Evolutionary conservation across 2,329 filamentous ascomycete genomes (phyloP).

Genomic region (Ophiostoma quercus): DNA sequence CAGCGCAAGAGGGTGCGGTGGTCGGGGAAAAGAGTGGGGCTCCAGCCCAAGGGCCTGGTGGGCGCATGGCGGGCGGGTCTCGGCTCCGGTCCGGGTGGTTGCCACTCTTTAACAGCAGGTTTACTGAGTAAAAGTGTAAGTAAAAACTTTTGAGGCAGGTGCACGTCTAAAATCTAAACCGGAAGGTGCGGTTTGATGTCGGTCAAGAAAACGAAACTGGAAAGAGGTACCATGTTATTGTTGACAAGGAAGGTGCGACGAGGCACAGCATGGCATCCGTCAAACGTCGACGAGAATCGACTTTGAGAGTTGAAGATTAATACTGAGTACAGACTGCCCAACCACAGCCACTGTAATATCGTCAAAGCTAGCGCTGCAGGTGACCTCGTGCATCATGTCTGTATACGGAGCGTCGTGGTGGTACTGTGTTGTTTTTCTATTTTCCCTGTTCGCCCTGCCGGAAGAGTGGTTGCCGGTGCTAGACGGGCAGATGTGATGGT

Average conservation of each 20-base stretch:
- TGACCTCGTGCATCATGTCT: background rate
- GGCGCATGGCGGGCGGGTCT: background rate
- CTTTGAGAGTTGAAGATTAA: too few relatives aligned
- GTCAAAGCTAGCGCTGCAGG: background rate
- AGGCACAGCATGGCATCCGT: background rate
- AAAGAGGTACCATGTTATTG: background rate
- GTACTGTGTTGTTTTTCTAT: background rate
- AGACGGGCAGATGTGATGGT: background rate
- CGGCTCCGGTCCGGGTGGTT: background rate
- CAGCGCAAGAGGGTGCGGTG: background rate
- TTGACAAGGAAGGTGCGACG: background rate
- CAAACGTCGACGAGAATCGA: background rate
- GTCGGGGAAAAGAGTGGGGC: constrained; percentile 4
- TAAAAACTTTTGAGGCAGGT: background rate
- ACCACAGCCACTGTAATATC: background rate
- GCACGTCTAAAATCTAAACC: background rate
- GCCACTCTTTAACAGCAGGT: too few relatives aligned
- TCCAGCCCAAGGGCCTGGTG: background rate
- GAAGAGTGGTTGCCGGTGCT: background rate
- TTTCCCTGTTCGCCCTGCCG: background rate
- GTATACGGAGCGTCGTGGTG: background rate
- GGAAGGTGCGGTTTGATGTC: background rate
- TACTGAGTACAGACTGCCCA: background rate
- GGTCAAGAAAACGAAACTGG: background rate
- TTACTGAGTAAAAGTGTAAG: too few relatives aligned